phyloP scores from a whole-genome alignment of 768 basidiomycete species.

The Rickenella mellea region DNA sequence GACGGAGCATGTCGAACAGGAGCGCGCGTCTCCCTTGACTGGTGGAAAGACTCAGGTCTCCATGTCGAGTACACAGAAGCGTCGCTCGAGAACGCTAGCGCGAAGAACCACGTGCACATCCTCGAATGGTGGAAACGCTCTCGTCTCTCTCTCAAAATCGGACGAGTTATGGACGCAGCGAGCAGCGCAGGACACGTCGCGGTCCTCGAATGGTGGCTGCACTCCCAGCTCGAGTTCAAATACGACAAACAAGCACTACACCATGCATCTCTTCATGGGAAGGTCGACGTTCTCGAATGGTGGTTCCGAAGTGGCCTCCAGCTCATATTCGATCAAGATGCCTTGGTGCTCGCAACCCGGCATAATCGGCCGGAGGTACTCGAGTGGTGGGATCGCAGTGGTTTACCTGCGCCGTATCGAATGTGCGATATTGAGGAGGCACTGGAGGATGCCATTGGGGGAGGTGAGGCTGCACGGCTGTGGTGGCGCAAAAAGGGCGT shows the following conservation, averaged over 20 bases:
- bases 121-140: slow-evolving; percentile 74
- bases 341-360: slow-evolving; percentile 68
- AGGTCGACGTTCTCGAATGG: slow-evolving; percentile 74
- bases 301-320: slow-evolving; percentile 74
- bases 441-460: slow-evolving; percentile 76
- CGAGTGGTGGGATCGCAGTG: slow-evolving; percentile 82
- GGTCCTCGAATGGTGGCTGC: slow-evolving; percentile 80
- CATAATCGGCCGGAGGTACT: slow-evolving; percentile 76
- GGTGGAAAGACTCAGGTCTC: slow-evolving; percentile 67
- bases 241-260: slow-evolving; percentile 72
- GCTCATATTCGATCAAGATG: slow-evolving; percentile 73
- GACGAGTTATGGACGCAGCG: slow-evolving; percentile 80
- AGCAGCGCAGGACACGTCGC: slow-evolving; percentile 68
- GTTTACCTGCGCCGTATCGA: slow-evolving; percentile 73
- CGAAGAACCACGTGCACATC: slow-evolving; percentile 66
- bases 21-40: slow-evolving; percentile 64
- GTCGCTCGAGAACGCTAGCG: slow-evolving; percentile 70
- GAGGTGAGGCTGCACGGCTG: slow-evolving; percentile 60
- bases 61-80: slow-evolving; percentile 70
- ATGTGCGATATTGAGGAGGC: slow-evolving; percentile 92
- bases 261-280: slow-evolving; percentile 72
- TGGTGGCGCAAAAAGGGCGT: slow-evolving; percentile 83
- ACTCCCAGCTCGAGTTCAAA: slow-evolving; percentile 66
- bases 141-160: slow-evolving; percentile 64
- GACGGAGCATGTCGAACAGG: slow-evolving; percentile 75